Evolutionary conservation across 768 basidiomycete species (phyloP).

Genomic region (Dacryopinax primogenitus): DNA sequence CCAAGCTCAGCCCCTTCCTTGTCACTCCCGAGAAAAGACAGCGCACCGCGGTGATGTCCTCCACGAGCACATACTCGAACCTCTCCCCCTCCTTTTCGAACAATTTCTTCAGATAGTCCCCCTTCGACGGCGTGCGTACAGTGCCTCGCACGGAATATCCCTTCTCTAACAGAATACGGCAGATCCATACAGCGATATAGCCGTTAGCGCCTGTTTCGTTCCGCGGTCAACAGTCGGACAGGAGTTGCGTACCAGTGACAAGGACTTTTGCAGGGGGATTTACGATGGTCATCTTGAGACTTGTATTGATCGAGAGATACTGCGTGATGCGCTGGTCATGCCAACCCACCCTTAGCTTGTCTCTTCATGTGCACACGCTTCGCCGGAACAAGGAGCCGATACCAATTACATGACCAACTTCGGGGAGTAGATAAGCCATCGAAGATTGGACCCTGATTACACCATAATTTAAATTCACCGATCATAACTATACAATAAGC

Average conservation of each 20-base stretch:
- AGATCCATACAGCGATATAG: constrained; percentile 49
- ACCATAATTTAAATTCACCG: too few species aligned
- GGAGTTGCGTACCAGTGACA: constrained; percentile 29
- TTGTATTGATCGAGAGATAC: background rate
- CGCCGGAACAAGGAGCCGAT: too few species aligned
- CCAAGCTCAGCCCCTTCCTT: background rate
- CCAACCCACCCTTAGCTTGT: background rate
- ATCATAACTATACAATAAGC: too few species aligned
- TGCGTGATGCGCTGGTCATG: too few species aligned
- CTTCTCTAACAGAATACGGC: constrained; percentile 40
- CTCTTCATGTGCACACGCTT: too few species aligned
- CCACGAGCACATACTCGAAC: constrained; percentile 53
- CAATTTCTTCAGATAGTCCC: constrained; percentile 39
- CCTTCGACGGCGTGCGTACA: constrained; percentile 51
- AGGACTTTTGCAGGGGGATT: constrained; percentile 32
- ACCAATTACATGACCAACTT: too few species aligned
- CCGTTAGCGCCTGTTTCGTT: constrained; percentile 38
- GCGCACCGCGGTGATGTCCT: constrained; percentile 48
- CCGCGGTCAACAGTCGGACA: background rate
- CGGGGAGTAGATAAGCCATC: too few species aligned
- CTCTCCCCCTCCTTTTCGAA: constrained; percentile 44
- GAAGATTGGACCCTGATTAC: too few species aligned
- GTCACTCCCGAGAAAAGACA: background rate
- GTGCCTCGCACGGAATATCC: constrained; percentile 52
- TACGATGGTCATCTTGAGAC: constrained; percentile 27